These are phyloP conservation scores for Hyphopichia pseudoburtonii DNA, from an alignment of 1,139 yeast species.

Conservation along the genomic window DNA sequence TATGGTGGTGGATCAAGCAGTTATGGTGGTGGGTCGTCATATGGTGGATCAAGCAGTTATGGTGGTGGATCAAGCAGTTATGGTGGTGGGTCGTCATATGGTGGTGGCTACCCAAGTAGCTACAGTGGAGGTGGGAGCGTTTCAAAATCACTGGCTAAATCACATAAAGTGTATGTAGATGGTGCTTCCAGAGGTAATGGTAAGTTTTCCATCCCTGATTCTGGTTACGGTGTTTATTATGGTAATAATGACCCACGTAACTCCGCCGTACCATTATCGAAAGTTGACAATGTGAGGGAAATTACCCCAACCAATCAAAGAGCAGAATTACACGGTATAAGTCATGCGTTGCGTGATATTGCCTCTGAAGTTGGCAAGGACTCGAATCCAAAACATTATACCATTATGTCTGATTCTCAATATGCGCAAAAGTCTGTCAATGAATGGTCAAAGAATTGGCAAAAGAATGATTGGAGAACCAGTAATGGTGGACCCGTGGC, in stretches of 20 bases:
- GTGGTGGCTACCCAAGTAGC: not conserved
- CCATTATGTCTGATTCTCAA: conserved; percentile 56
- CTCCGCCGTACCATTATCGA: conserved; percentile 47
- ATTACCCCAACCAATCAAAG: conserved; percentile 69
- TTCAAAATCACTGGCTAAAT: not conserved
- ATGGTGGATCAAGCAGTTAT: not conserved
- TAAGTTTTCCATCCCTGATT: conserved; percentile 35
- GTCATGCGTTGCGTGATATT: conserved; percentile 50
- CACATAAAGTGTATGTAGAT: conserved; percentile 55
- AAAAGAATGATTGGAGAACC: conserved; percentile 51
- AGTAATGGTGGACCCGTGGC: conserved; percentile 44
- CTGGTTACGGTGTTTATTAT: conserved; percentile 75
- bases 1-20: not conserved
- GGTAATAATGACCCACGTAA: conserved; percentile 58
- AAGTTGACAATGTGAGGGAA: conserved; percentile 16
- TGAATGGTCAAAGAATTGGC: conserved; percentile 56
- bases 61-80: not conserved
- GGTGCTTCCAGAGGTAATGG: conserved; percentile 70
- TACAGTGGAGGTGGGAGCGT: not conserved
- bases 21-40: not conserved
- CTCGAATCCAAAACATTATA: conserved; percentile 13
- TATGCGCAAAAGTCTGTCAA: conserved; percentile 52
- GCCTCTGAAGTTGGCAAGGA: not conserved
- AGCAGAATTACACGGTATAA: conserved; percentile 73
- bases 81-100: not conserved